Evolutionary conservation across 2,329 filamentous ascomycete genomes (phyloP), one percentile per base, ranked within the genome.

Genomic region (Blastomyces percursus): DNA sequence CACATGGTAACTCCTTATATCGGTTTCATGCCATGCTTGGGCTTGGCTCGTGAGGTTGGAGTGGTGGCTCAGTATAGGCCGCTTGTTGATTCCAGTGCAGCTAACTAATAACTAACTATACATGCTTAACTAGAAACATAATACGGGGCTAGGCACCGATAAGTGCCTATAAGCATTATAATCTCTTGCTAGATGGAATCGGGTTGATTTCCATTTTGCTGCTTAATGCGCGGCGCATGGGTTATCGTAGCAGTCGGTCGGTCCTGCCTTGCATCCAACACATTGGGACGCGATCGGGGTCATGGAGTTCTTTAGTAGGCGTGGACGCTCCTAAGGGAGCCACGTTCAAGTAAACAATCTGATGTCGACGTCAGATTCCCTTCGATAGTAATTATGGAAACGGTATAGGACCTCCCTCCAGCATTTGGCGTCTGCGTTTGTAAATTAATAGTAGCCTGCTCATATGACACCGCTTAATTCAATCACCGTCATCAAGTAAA

Each of bases 401-500:
- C 19, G 12, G 11, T 12, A 32, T 8, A 11, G 12, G 3, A 54
- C 27, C 1, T 27, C 30, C n/a, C n/a, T n/a, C n/a, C 30, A 11
- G 35, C 32, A 5, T 40, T 14, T 4, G 7, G 19, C 0, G n/a
- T 2, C 32, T 32, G 11, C 3, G 8, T 56, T 56, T 56, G 32
- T 16, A 12, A 14, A n/a, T 27, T 27, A 12, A 21, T 21, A 46
- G 11, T 40, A 35, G 32, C 19, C 14, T 54, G 30, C 5, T n/a
- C 8, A 21, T 2, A 30, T 19, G 40, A 27, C 30, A 46, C 38
- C 3, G 3, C 56, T 46, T n/a, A 14, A 59, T 32, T 77, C 70
- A 78, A 46, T 73, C 71, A 63, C 71, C 75, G 61, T 78, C 76
- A 64, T 74, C 75, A 14, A 79, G 67, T 16, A 79, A 67, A 60